Evolutionary conservation across 306 rosid species (phyloP), one percentile per base, ranked within the genome.

Genomic region (Prunus armeniaca): DNA sequence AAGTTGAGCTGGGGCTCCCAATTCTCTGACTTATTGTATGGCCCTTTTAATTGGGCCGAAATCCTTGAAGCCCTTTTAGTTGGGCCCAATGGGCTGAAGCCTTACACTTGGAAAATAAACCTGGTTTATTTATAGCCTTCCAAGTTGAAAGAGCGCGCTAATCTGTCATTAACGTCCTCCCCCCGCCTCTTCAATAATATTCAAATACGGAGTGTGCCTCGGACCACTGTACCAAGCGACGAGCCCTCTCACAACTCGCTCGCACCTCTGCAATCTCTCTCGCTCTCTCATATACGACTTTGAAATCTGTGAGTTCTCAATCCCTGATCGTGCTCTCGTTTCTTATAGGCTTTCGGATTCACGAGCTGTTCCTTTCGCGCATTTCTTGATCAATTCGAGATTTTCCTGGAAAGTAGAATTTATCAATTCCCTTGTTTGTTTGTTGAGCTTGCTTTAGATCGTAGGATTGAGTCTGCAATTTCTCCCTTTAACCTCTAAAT

Each of bases 391-490:
- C 47, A 19, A 38, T 73, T 75, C 24, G 28, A 22, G 15, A 46
- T 17, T 54, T 75, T 74, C 45, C 62, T 30, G 24, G 58, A 30
- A 79, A 24, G 45, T 41, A 20, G 43, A 69, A 52, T 78, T 69
- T 52, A 71, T 47, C 47, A 25, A 74, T 82, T 71, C 27, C 41
- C 45, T 25, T 62, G 41, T 62, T 25, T 62, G 41, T 62, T 28
- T 15, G 32, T 5, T 27, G 49, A 66, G 58, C 38, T 8, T 12
- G 28, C 62, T 56, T 56, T 56, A 56, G 28, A 10, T 56, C 25
- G 27, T 56, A 56, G 28, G 12, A 12, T 47, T 5, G 64, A 65
- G 50, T 67, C 9, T 25, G 5, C 17, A 45, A 72, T 56, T 51
- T 8, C 50, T 68, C 34, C 12, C 4, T 52, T 61, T 20, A 43